phyloP scores from a whole-genome alignment of 768 basidiomycete genomes.

The Suillus subalutaceus region DNA sequence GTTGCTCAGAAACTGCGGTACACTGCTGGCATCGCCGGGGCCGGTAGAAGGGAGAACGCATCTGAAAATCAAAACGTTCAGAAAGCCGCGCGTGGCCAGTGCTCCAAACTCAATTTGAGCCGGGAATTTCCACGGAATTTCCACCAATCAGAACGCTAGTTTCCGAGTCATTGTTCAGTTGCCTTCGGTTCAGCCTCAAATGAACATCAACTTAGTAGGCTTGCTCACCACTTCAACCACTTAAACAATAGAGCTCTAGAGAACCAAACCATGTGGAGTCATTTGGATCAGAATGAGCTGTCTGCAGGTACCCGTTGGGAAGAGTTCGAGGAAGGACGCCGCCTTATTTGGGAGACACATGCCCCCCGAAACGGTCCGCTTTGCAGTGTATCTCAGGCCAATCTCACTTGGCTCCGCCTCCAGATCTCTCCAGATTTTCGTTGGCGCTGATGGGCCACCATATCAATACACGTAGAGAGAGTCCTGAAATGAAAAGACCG shows the following conservation, averaged over 20 bases:
- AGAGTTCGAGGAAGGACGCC: constrained; percentile 6
- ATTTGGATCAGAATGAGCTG: neutral
- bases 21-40: constrained; percentile 4
- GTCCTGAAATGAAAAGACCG: constrained; percentile 13
- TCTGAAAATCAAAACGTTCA: constrained; percentile 1
- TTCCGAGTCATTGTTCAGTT: neutral
- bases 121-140: neutral
- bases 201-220: neutral
- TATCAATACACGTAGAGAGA: neutral
- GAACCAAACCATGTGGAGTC: neutral
- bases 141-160: constrained; percentile 3
- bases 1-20: constrained; percentile 1
- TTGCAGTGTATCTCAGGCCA: constrained; percentile 7
- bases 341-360: constrained; percentile 4
- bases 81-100: neutral
- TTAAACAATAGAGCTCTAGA: neutral
- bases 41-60: neutral
- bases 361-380: constrained; percentile 4
- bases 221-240: neutral
- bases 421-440: constrained; percentile 5
- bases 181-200: neutral
- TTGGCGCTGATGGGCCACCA: constrained; percentile 4
- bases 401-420: constrained; percentile 5
- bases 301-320: neutral
- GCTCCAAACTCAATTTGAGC: neutral